Base-by-base conservation (phyloP, 768 basidiomycete species). In the Lactifluus rugatus region DNA sequence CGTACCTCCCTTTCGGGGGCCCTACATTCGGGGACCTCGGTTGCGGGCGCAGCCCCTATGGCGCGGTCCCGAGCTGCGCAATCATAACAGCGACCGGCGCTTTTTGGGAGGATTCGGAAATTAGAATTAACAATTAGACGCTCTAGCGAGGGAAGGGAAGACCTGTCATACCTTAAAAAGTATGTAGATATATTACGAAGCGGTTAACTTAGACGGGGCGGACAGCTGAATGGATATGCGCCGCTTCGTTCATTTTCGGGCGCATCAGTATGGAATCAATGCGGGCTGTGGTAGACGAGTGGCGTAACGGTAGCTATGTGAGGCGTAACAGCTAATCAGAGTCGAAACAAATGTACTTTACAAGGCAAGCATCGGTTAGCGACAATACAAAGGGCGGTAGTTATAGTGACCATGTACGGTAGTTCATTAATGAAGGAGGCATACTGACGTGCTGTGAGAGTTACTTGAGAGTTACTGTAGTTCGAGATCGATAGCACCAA, bases 371-470 rank as follows among this genome's bases (percentile, higher is more conserved):
- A 54, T 44, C 48, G 34, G 54, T 50, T 39, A 48, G 48, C 54
- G 50, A 55, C 59, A 44, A 60, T 60, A 60, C 58, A 60, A 60
- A 59, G 54, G 23, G 31, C 16, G 45, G 59, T 60, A 60, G 59
- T 56, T 55, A 60, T 56, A 60, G 59, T 49, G 53, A 60, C 54
- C 37, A 47, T 8, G 44, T 50, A 47, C 36, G 21, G 46, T 39
- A 59, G 36, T 54, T 36, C 54, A 60, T 55, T 48, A 48, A 41
- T 17, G 31, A 26, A 48, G 8, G 57, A 14, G 32, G 19, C 26
- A 19, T 32, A 39, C 23, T 50, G 28, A 49, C 34, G 34, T 55
- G 42, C 31, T 16, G 37, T 44, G 53, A 32, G 52, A 53, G 14
- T 36, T 2, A 54, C 16, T 46, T 21, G n/a, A n/a, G n/a, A 28